Evolutionary conservation across 2,329 filamentous ascomycete species (phyloP), one percentile per base, ranked within the genome.

Genomic region (Tolypocladium pustulatum): DNA sequence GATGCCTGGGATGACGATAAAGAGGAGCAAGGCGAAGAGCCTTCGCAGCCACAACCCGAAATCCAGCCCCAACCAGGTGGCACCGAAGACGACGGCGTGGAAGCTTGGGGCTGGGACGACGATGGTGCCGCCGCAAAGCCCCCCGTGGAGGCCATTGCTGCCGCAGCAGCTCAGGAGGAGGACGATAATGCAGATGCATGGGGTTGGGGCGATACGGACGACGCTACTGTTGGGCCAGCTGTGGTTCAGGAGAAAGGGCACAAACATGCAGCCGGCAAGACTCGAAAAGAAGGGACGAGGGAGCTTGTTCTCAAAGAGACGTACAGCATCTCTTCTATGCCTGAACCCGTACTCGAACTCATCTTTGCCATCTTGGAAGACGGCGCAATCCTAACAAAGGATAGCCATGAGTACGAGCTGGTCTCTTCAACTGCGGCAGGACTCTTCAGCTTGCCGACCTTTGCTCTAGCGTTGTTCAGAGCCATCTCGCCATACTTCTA

Each of bases 241-340:
- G 57, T 61, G 15, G 41, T 59, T 9, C 57, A 61, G 27, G 56
- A 15, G 27, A 61, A 61, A 20, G 64, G 56, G 7, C 65, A 46
- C 38, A 61, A 60, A 38, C 57, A 54, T 38, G 52, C n/a, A 34
- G 43, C 53, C 36, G 49, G 56, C 41, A 63, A 66, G 37, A 51
- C 65, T 8, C 65, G 72, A 36, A 57, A 62, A 4, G 60, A 78
- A 49, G 60, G 67, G 56, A 76, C 78, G 10, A 79, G 84, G 58
- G 88, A 94, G 68, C 75, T 97, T 60, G 88, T 89, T 0, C 75
- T 97, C 52, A 88, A 81, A 61, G 94, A 99, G 73, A 89, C 82
- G 1, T 99, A 96, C 71, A 89, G 86, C 60, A 89, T 96, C 56
- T 97, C 93, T 0, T 88, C 89, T 2, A 88, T 97, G 70, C 93